phyloP scores from a whole-genome alignment of 2,329 filamentous ascomycete genomes.

The Sporothrix pallida region DNA sequence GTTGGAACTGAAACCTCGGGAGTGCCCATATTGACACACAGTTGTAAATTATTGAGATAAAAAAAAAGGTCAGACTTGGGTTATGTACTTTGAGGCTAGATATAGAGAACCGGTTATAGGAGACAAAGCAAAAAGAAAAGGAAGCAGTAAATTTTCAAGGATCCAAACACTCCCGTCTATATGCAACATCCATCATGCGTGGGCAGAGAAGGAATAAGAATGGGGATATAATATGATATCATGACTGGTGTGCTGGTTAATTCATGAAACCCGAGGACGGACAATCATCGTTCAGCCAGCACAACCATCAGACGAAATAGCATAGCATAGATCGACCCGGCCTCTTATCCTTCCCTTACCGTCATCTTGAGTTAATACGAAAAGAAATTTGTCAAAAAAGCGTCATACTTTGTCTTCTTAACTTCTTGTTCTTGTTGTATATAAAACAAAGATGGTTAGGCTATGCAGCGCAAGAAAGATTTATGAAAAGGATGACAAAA shows the following conservation, averaged over 20 bases:
- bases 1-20: background rate
- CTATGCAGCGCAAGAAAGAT: constrained; percentile 19
- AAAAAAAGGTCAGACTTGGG: background rate
- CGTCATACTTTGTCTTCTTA: constrained; percentile 5
- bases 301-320: background rate
- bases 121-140: background rate
- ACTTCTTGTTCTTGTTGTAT: background rate
- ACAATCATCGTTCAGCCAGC: background rate
- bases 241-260: background rate
- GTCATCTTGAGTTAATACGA: background rate
- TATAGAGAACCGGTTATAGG: background rate
- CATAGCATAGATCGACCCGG: background rate
- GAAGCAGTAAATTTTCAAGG: background rate
- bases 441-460: constrained; percentile 17
- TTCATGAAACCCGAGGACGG: background rate
- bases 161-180: constrained; percentile 33
- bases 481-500: background rate
- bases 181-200: constrained; percentile 36
- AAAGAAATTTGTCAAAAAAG: background rate
- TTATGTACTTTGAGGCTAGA: background rate
- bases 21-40: background rate
- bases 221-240: background rate
- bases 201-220: background rate
- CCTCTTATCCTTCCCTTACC: background rate
- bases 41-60: background rate